A percentile compares a stretch with the other conserved stretches of the same genome.
Conservation (phyloP, 2,329 filamentous ascomycete genomes). For the Botrytis cinerea region DNA sequence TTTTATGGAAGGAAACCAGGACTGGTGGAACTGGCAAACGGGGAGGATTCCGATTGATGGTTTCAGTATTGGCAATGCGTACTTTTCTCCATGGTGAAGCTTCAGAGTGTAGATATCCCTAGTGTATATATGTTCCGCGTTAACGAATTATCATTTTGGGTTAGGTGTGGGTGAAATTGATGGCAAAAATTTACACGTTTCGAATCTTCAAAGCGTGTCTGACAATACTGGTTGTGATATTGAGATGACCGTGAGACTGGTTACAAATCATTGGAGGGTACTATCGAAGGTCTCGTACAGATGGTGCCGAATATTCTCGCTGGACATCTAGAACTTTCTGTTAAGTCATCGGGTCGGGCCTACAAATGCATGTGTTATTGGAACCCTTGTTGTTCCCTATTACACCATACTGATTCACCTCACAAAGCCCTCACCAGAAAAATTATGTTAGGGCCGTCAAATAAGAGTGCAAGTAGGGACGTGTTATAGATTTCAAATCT, state of each 20-base stretch:
- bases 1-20: constrained; percentile 21
- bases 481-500: neutral
- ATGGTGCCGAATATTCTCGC: neutral
- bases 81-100: neutral
- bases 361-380: neutral
- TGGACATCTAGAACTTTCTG: neutral
- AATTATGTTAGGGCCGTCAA: neutral
- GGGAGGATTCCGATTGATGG: neutral
- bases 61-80: neutral
- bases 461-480: neutral
- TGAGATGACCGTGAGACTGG: neutral
- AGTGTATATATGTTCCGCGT: neutral
- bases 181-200: neutral
- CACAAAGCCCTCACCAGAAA: neutral
- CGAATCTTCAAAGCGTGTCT: neutral
- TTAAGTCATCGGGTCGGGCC: neutral
- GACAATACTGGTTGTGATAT: neutral
- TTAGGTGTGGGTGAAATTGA: neutral
- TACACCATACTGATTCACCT: neutral
- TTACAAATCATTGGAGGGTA: neutral
- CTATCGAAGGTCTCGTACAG: neutral
- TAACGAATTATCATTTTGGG: no score
- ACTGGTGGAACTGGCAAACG: no score
- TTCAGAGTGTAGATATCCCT: neutral
- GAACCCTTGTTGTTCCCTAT: neutral